Evolutionary conservation across 768 basidiomycete species (phyloP).

Genomic region (Lentinus tigrinus): DNA sequence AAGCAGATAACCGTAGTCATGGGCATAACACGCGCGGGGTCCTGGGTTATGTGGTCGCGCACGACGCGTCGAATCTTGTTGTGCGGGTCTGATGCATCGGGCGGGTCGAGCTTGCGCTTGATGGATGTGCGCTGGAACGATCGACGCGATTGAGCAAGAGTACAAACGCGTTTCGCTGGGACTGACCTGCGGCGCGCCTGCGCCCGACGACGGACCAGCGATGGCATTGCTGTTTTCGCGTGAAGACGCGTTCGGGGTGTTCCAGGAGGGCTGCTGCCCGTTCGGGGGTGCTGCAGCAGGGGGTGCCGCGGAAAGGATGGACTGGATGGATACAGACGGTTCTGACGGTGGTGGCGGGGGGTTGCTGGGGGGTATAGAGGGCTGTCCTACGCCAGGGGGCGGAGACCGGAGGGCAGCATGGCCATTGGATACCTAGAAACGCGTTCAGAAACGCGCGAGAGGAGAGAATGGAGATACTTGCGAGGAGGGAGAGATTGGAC

Average conservation of each 20-base stretch:
- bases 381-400: constrained; percentile 15
- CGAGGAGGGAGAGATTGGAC: constrained; percentile 39
- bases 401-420: constrained; percentile 30
- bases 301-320: constrained; percentile 11
- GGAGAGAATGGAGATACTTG: constrained; percentile 30
- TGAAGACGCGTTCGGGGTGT: constrained; percentile 7
- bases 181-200: constrained; percentile 12
- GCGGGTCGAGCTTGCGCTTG: constrained; percentile 76
- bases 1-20: constrained; percentile 91
- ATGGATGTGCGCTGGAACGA: constrained; percentile 40
- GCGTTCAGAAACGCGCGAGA: constrained; percentile 31
- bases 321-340: constrained; percentile 10
- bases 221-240: constrained; percentile 7
- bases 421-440: constrained; percentile 34
- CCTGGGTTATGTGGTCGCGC: constrained; percentile 77
- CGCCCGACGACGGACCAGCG: constrained; percentile 7
- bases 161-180: background rate
- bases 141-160: constrained; percentile 15
- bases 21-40: constrained; percentile 71
- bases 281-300: constrained; percentile 3
- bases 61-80: constrained; percentile 83
- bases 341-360: constrained; percentile 8
- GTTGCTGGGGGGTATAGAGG: background rate
- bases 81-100: constrained; percentile 61
- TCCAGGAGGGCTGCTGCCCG: constrained; percentile 6